Percentiles rank a stretch among this genome's conserved stretches.
These are phyloP conservation scores for Neodidymelliopsis sp. DNA, from an alignment of 2,329 filamentous ascomycete genomes.

Conservation along the genomic window DNA sequence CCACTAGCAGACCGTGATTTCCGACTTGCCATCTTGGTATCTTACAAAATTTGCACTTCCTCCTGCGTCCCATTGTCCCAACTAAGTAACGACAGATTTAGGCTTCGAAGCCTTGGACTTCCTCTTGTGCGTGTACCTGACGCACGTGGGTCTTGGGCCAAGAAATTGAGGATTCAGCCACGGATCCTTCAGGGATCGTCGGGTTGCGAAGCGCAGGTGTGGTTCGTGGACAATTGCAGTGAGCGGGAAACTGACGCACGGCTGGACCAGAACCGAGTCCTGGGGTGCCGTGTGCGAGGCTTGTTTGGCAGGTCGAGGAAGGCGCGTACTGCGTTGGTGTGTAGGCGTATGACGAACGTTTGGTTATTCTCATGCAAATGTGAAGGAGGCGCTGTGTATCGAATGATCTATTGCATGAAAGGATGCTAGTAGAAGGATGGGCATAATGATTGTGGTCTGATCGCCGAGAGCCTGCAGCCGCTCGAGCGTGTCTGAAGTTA, in stretches of 20 bases:
- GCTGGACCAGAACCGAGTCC: not conserved
- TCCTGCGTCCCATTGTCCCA: not conserved
- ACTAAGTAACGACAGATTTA: no score
- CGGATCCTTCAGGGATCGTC: slow-evolving; percentile 4
- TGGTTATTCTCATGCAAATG: not conserved
- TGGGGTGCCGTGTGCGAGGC: not conserved
- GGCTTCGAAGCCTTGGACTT: no score
- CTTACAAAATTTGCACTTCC: not conserved
- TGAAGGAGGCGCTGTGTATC: no score
- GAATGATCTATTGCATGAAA: no score
- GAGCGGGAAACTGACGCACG: not conserved
- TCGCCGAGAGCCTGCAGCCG: no score
- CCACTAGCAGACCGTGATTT: slow-evolving; percentile 16
- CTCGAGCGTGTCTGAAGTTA: no score
- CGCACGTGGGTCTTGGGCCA: slow-evolving; percentile 16
- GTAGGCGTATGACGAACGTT: not conserved
- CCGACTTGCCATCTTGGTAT: slow-evolving; percentile 6
- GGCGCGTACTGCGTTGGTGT: not conserved
- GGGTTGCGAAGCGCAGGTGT: not conserved
- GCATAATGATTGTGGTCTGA: no score
- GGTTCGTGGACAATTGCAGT: slow-evolving; percentile 15
- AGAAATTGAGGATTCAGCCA: slow-evolving; percentile 15
- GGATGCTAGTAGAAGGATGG: no score
- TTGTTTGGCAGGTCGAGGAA: not conserved
- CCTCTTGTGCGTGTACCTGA: slow-evolving; percentile 8